These are phyloP conservation scores for Dioscorea zingiberensis DNA, from an alignment of 106 monocot species.

Conservation along the genomic window DNA sequence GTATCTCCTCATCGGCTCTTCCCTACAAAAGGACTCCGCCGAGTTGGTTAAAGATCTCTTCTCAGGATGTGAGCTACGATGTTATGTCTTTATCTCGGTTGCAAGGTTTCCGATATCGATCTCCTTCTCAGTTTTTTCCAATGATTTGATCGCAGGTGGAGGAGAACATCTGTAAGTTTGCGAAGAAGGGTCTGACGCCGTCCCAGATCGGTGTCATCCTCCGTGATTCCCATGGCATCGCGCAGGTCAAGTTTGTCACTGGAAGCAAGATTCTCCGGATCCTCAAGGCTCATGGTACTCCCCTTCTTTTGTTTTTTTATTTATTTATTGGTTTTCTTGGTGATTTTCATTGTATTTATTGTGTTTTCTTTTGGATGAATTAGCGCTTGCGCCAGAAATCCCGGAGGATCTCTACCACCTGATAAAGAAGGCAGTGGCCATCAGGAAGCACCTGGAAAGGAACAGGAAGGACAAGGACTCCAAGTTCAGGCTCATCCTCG, in stretches of 20 bases:
- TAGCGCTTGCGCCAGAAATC: constrained; percentile 25
- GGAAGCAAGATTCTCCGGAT: constrained; percentile 84
- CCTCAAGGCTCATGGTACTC: constrained; percentile 61
- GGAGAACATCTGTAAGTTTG: constrained; percentile 74
- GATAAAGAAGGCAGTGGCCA: constrained; percentile 23
- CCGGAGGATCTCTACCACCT: constrained; percentile 25
- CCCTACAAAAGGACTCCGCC: constrained; percentile 81
- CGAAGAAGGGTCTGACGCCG: constrained; percentile 80
- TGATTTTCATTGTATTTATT: neutral
- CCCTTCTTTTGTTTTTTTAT: neutral
- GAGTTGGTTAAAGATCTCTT: constrained; percentile 61
- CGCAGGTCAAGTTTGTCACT: constrained; percentile 76
- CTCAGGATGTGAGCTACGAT: constrained; percentile 34
- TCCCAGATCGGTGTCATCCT: constrained; percentile 83
- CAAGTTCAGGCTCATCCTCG: constrained; percentile 38
- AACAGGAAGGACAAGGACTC: constrained; percentile 30
- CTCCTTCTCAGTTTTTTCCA: no score
- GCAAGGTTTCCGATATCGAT: neutral
- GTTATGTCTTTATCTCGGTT: neutral
- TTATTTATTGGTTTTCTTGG: neutral
- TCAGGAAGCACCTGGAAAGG: constrained; percentile 28
- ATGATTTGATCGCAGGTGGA: constrained; percentile 66
- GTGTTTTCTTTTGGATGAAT: neutral
- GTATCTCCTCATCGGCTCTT: constrained; percentile 63
- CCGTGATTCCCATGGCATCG: constrained; percentile 78